A percentile compares a stretch with the other conserved stretches of the same genome.
Evolutionary conservation across 768 basidiomycete genomes (phyloP).

Genomic region (Agrocybe praecox): DNA sequence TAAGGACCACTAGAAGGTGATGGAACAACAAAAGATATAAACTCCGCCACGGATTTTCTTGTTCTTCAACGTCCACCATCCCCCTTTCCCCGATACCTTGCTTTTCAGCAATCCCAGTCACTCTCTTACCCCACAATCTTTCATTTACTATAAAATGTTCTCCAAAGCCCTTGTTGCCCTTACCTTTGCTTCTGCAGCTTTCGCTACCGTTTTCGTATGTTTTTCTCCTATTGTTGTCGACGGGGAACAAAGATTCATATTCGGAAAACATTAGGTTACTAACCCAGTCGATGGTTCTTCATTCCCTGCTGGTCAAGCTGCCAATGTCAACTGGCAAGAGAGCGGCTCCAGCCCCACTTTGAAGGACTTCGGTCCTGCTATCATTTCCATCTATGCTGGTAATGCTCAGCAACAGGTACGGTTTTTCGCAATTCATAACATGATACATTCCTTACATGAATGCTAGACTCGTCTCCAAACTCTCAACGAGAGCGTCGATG

Average conservation of each 20-base stretch:
- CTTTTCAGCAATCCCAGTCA: constrained; percentile 27
- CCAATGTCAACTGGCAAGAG: constrained; percentile 64
- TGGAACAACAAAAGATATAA: constrained; percentile 14
- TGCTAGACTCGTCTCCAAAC: constrained; percentile 58
- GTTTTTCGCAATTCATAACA: background rate
- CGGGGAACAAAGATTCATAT: constrained; percentile 7
- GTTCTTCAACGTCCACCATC: constrained; percentile 23
- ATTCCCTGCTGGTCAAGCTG: constrained; percentile 51
- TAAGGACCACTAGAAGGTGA: too few species aligned
- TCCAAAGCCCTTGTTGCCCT: constrained; percentile 48
- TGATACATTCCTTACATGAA: background rate
- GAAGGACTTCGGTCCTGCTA: constrained; percentile 48
- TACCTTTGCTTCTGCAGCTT: constrained; percentile 51
- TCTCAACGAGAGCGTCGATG: constrained; percentile 50
- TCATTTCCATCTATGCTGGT: constrained; percentile 65
- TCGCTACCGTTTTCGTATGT: constrained; percentile 59
- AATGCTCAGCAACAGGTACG: constrained; percentile 63
- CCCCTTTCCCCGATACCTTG: constrained; percentile 15
- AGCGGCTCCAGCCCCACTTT: constrained; percentile 49
- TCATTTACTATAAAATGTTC: constrained; percentile 48
- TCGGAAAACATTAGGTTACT: constrained; percentile 48
- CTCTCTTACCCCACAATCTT: constrained; percentile 43
- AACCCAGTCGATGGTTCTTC: constrained; percentile 47
- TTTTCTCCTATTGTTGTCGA: constrained; percentile 3
- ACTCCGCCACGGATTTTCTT: constrained; percentile 13